Base-by-base conservation (phyloP, 805 yeast genomes). In the Metschnikowia baotianmanensis region DNA sequence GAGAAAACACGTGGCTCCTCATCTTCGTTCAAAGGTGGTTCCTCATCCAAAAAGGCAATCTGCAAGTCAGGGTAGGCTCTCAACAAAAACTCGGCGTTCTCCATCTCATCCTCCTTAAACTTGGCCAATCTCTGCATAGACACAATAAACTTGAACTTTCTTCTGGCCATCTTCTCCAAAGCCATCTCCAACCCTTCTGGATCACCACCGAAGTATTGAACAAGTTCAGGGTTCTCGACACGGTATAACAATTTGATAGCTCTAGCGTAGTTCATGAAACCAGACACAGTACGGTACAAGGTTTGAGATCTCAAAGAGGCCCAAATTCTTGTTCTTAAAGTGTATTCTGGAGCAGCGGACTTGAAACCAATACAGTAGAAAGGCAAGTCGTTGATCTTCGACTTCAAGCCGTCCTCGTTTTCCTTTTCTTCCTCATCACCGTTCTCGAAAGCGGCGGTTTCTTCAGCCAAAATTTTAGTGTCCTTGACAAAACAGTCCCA, bases 181-280 rank as follows among this genome's bases (percentile, higher is more conserved):
- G 95, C 98, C 67, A 89, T 80, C 73, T 93, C 98, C 51, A 81
- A 77, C 56, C 96, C 95, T 71, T 91, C 98, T 45, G 97, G 95
- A 63, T 91, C 95, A 56, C 98, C 98, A 55, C 97, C 98, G 62
- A 90, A 91, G 89, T 90, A 88, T 74, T 93, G 97, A 47, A 90
- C 95, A 63, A 88, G 82, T 64, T 65, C 66, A 25, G 69, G 67
- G 57, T 67, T 67, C 55, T 77, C 79, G 26, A 74, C 76, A 45
- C 74, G 74, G 55, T 34, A 68, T 38, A 69, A 61, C 48, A 69
- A 61, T 50, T 70, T 69, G 41, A 69, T 69, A 13, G 75, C 75
- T 56, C 73, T 61, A 9, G 74, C 71, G 46, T 70, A 69, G 48
- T 70, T 69, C 74, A 69, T 68, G 52, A 70, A 70, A 31, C 75